Evolutionary conservation across 495 filamentous ascomycete species (phyloP), one percentile per base, ranked within the genome.

Genomic region (Chaetomidium leptoderma): DNA sequence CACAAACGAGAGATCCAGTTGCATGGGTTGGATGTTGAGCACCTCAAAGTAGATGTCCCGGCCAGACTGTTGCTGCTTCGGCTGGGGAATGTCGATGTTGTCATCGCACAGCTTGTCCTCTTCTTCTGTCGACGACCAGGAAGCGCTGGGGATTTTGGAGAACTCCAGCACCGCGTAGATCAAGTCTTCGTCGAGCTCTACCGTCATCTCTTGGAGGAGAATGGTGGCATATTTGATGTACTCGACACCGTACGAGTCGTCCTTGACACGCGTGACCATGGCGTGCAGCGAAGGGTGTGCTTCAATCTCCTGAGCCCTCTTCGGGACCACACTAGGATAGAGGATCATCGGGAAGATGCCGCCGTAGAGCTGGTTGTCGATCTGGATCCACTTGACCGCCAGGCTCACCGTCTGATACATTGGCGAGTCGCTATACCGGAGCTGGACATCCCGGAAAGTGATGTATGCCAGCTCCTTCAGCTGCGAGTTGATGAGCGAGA

Each of bases 171-270:
- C 83, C 17, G 93, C 92, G 65, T 95, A 93, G 59, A 97, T 88
- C 66, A 98, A 98, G 68, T 98, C 93, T 67, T 98, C 93, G 62
- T 98, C 93, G 44, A 98, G 86, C 71, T 98, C 93, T 2, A 97
- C 75, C 0, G 95, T 97, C 92, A 98, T 97, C 72, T 98, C 90
- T 72, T 98, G 93, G 47, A 98, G 73, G 26, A 98, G 80, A 16
- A 98, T 51, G 0, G 92, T 97, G 39, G 92, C 90, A 70, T 97
- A 97, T 73, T 98, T 98, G 78, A 98, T 93, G 72, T 98, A 98
- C 46, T 96, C 79, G 45, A 98, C 95, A 61, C 93, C 93, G 63
- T 97, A 97, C 4, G 92, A 95, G 69, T 98, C 92, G 65, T 98
- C 95, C 72, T 97, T 97, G 66, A 98, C 92, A 26, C 91, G 81